Base-by-base conservation (phyloP, 352 stramenopile species). In the Globisporangium paroecandrum region DNA sequence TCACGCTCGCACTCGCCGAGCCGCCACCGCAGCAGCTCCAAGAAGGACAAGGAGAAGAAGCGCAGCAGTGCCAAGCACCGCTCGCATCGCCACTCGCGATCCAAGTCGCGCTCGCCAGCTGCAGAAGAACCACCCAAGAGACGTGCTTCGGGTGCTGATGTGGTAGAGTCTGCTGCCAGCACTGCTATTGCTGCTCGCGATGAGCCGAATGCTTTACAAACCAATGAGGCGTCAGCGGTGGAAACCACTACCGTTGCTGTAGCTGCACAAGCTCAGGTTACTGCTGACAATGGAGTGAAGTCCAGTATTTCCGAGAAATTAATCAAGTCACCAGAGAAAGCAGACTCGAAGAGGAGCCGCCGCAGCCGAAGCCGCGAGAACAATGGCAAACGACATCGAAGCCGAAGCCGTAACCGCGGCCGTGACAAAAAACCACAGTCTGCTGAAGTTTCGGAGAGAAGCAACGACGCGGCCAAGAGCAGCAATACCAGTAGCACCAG, bases 11-110 rank as follows among this genome's bases (percentile, higher is more conserved):
- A 55, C 18, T 73, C 66, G 12, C 27, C 41, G 22, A 65, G 60
- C 25, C 68, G n/a, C 15, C 60, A 56, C 22, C 65, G 53, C 4
- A 84, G 78, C 51, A 74, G 77, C 36, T 84, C 76, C 22, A 41
- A 70, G 53, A 69, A 66, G 57, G 32, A 67, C 15, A 71, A 71
- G 51, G 51, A 63, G 34, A 73, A 66, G 63, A 65, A 70, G 43
- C 56, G 63, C 51, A 65, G 64, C 9, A 65, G 61, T 38, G n/a
- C 24, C 29, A 55, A 61, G 22, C 46, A 70, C 18, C 62, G 38
- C 32, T 71, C 47, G 25, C 62, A 36, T 20, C 55, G 54, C 38
- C 55, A 57, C 47, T 70, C 68, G 36, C 62, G 63, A 55, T 72
- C 68, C 32, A 57, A 43, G 27, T 70, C 68, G 34, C 43, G 27